Evolutionary conservation across 345 rosid genomes (phyloP).

Genomic region (thale cress (Arabidopsis thaliana)): DNA sequence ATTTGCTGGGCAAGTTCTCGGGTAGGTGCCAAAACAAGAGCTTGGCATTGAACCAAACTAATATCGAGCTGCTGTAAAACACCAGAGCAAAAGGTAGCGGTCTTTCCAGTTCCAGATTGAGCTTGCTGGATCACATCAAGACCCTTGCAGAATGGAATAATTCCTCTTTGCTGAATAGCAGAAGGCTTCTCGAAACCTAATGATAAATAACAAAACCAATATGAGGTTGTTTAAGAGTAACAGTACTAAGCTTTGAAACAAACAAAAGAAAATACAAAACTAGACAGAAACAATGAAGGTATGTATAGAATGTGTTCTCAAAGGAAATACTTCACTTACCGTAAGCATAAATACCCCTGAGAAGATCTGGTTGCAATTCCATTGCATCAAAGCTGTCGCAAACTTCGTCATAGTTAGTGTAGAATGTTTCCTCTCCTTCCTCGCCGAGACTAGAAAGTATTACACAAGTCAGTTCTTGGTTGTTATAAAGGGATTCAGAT

Average conservation of each 20-base stretch:
- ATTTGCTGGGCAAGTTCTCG: constrained; percentile 95
- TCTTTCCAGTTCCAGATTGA: constrained; percentile 94
- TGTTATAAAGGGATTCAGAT: neutral
- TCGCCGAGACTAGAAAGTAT: constrained; percentile 50
- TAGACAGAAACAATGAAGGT: neutral
- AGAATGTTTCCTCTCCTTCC: constrained; percentile 67
- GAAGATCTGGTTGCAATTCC: constrained; percentile 82
- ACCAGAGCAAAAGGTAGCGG: constrained; percentile 96
- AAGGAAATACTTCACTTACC: constrained; percentile 50
- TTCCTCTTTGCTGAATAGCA: constrained; percentile 96
- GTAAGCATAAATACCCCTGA: constrained; percentile 92
- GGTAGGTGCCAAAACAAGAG: constrained; percentile 88
- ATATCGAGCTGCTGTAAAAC: constrained; percentile 87
- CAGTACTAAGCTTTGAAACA: neutral
- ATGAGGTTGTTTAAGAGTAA: neutral
- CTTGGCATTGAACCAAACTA: constrained; percentile 72
- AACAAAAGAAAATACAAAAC: neutral
- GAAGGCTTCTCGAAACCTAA: constrained; percentile 91
- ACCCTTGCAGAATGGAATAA: constrained; percentile 90
- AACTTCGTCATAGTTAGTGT: constrained; percentile 81
- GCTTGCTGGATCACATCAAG: constrained; percentile 97
- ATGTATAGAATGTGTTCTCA: neutral
- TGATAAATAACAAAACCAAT: too few species aligned
- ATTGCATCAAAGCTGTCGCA: constrained; percentile 83
- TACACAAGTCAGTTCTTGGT: neutral